Evolutionary conservation across 495 filamentous ascomycete species (phyloP), one percentile per base, ranked within the genome.

Genomic region (Neurospora sp.): DNA sequence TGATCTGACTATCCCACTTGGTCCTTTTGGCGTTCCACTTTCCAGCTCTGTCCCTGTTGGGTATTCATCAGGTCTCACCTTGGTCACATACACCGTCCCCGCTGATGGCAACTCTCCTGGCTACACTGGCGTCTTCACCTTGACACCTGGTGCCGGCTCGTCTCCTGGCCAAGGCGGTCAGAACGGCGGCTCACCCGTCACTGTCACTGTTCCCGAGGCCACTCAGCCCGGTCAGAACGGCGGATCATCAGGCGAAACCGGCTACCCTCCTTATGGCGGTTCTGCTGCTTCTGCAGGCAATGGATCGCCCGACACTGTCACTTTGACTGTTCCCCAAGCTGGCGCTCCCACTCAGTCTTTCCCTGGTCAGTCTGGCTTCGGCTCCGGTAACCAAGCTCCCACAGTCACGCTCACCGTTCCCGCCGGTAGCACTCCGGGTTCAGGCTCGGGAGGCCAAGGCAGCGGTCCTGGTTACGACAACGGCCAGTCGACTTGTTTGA

Each of bases 41-140:
- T n/a, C 9, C 18, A 62, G 42, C 31, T 70, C 71, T 12, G 39
- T 16, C 12, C 27, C 54, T 2, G 9, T 14, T 37, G 42, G 42
- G 16, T 14, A 10, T 39, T 39, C 69, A 46, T 31, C 69, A 14
- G 27, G 54, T 66, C 27, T 35, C 54, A 66, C 27, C 14, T 66
- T 75, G 23, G 46, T 77, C 41, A 77, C 76, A 20, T 77, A 72
- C 69, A 77, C 76, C 4, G 70, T 77, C 18, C 48, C 74, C 23
- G 48, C 74, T 9, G 18, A 40, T 8, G 76, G 76, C 39, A 72
- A 72, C 16, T 70, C 70, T 9, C 70, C 76, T 27, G 74, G 72
- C 14, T 75, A 73, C n/a, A 75, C 76, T 11, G 75, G 62, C 14
- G 73, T 75, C 5, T 74, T 74, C 73, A 76, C 75, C 3, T 27